These are phyloP conservation scores for Metschnikowia chrysomelidarum DNA, from an alignment of 805 yeast species.

Conservation along the genomic window DNA sequence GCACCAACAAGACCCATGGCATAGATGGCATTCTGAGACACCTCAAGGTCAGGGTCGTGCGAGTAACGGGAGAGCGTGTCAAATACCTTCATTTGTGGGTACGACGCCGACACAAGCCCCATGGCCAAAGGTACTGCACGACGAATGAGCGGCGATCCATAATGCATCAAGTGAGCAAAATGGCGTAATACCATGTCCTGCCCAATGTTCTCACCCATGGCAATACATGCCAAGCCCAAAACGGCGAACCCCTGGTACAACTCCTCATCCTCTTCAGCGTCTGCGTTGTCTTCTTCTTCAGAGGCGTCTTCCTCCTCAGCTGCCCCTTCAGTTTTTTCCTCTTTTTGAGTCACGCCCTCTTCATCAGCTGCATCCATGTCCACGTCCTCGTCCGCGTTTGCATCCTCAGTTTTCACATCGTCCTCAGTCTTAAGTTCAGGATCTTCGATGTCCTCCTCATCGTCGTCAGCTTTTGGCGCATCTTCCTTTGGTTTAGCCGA, in stretches of 20 bases:
- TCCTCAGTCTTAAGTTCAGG: slow-evolving; percentile 21
- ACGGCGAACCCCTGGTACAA: slow-evolving; percentile 85
- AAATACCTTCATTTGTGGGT: slow-evolving; percentile 95
- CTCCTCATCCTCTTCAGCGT: slow-evolving; percentile 47
- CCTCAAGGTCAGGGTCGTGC: slow-evolving; percentile 92
- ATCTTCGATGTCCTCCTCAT: slow-evolving; percentile 31
- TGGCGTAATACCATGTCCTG: slow-evolving; percentile 97
- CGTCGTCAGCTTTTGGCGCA: slow-evolving; percentile 33
- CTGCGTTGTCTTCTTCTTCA: slow-evolving; percentile 28
- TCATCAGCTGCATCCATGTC: slow-evolving; percentile 31
- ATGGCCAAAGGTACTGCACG: slow-evolving; percentile 97
- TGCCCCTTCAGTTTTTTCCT: slow-evolving; percentile 10
- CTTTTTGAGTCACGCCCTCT: slow-evolving; percentile 19
- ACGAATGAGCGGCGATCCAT: slow-evolving; percentile 87
- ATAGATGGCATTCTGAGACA: slow-evolving; percentile 91
- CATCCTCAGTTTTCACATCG: slow-evolving; percentile 32
- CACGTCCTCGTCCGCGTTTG: slow-evolving; percentile 23
- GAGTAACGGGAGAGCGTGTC: slow-evolving; percentile 95
- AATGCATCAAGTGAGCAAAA: slow-evolving; percentile 96
- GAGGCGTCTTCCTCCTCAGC: slow-evolving; percentile 26
- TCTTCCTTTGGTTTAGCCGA: slow-evolving; percentile 56
- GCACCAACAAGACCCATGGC: slow-evolving; percentile 98
- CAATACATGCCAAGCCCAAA: slow-evolving; percentile 88
- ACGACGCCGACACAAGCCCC: slow-evolving; percentile 90
- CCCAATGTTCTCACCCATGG: slow-evolving; percentile 98